Evolutionary conservation across 2,329 filamentous ascomycete species (phyloP).

Genomic region (Calonectria fujianensis): DNA sequence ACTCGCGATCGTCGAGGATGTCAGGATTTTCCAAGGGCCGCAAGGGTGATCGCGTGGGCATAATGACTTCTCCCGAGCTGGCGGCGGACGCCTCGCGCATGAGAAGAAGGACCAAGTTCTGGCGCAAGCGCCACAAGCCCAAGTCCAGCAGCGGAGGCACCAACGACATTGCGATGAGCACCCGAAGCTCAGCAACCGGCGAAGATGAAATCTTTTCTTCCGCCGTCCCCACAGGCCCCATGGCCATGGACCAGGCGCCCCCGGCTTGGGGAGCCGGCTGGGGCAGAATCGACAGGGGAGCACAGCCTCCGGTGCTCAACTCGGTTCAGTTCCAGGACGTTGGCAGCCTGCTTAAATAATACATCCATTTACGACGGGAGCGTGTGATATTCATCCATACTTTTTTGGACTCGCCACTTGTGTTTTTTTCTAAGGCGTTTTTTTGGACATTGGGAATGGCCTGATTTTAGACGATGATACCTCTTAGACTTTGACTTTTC

Average conservation of each 20-base stretch:
- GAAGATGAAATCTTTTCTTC: constrained; percentile 53
- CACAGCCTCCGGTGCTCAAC: constrained; percentile 54
- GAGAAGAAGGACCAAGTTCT: constrained; percentile 54
- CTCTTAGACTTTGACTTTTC: constrained; percentile 53
- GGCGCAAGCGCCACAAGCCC: constrained; percentile 54
- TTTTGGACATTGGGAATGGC: constrained; percentile 43
- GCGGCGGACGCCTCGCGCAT: constrained; percentile 52
- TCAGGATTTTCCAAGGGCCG: constrained; percentile 53
- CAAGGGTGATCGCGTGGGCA: constrained; percentile 61
- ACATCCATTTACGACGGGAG: constrained; percentile 21
- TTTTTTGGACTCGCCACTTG: constrained; percentile 5
- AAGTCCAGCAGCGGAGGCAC: constrained; percentile 56
- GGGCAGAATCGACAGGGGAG: constrained; percentile 57
- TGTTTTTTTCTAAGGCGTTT: constrained; percentile 50
- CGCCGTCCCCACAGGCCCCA: constrained; percentile 34
- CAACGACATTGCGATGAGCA: constrained; percentile 59
- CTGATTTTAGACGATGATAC: constrained; percentile 56
- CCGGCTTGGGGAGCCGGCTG: constrained; percentile 59
- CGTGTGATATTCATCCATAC: constrained; percentile 9
- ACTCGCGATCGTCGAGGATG: constrained; percentile 61
- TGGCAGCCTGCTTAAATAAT: constrained; percentile 56
- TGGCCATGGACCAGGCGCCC: constrained; percentile 42
- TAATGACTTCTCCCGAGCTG: constrained; percentile 67
- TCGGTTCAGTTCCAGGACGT: constrained; percentile 60
- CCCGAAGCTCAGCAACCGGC: constrained; percentile 54